Percentiles rank a stretch among this genome's conserved stretches.
Evolutionary conservation across 164 flowering plant genomes (phyloP).

Genomic region (Umbellularia californica): DNA sequence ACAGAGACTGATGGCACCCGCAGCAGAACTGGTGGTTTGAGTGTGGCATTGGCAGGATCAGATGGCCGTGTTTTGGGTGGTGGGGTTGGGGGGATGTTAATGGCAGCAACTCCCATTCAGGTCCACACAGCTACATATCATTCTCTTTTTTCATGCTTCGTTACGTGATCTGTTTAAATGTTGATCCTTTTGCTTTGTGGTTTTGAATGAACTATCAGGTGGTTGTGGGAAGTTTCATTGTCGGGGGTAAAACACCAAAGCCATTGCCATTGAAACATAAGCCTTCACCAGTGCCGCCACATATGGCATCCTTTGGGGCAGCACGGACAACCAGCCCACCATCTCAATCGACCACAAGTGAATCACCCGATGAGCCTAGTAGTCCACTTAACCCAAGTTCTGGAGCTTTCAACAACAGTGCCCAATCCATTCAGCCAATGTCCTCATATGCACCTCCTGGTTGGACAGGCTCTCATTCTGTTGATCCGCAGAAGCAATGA

Average conservation of each 20-base stretch:
- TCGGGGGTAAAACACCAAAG: constrained; percentile 54
- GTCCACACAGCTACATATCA: constrained; percentile 23
- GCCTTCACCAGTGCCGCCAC: constrained; percentile 37
- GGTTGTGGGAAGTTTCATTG: constrained; percentile 67
- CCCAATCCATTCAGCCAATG: constrained; percentile 47
- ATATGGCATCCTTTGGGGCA: constrained; percentile 47
- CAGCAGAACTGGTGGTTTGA: constrained; percentile 54
- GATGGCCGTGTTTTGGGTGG: constrained; percentile 84
- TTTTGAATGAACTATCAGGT: constrained; percentile 36
- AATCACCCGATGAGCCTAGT: constrained; percentile 60
- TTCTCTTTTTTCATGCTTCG: not conserved
- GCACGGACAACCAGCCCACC: constrained; percentile 39
- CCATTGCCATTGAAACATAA: constrained; percentile 23
- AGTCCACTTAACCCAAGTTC: constrained; percentile 38
- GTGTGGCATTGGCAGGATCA: constrained; percentile 69
- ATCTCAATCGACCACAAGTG: constrained; percentile 54
- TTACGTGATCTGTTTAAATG: not conserved
- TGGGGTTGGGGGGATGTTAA: constrained; percentile 70
- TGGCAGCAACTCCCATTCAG: constrained; percentile 81
- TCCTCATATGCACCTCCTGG: constrained; percentile 46
- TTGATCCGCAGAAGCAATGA: constrained; percentile 9
- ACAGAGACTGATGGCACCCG: constrained; percentile 50
- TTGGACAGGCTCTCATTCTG: constrained; percentile 34
- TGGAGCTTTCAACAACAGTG: constrained; percentile 33
- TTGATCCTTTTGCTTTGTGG: not conserved